Percentiles rank a stretch among this genome's conserved stretches.
phyloP scores from a whole-genome alignment of 83 land plant genomes.

The Picea engelmannii region DNA sequence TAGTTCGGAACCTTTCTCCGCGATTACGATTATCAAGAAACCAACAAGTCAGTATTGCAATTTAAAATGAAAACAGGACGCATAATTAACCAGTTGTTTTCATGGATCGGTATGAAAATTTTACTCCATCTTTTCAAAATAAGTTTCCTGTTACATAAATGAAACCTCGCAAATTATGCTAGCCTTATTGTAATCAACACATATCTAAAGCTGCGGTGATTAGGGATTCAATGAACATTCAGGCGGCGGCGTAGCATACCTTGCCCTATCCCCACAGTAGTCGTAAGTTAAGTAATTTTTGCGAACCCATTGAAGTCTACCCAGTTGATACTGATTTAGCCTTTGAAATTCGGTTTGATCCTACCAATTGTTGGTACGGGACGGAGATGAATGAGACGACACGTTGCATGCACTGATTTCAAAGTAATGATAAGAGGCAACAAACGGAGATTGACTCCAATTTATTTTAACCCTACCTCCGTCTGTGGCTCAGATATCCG shows the following conservation, averaged over 20 bases:
- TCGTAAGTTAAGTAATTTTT: conserved; percentile 37
- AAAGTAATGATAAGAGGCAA: conserved; percentile 21
- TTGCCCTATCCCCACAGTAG: conserved; percentile 32
- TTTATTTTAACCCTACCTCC: conserved; percentile 38
- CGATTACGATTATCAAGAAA: too few relatives aligned
- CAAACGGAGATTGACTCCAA: conserved; percentile 4
- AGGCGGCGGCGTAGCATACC: conserved; percentile 35
- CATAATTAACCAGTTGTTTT: too few relatives aligned
- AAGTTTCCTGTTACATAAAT: too few relatives aligned
- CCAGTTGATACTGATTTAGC: neutral
- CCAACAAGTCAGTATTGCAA: too few relatives aligned
- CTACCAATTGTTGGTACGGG: neutral
- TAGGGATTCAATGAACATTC: conserved; percentile 23
- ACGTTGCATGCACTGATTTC: neutral
- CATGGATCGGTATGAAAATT: too few relatives aligned
- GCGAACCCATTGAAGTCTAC: neutral
- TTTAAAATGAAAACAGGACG: too few relatives aligned
- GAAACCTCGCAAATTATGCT: too few relatives aligned
- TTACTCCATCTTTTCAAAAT: too few relatives aligned
- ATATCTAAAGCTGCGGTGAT: too few relatives aligned
- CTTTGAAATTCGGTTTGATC: neutral
- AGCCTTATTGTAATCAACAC: too few relatives aligned
- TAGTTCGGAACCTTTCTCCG: too few relatives aligned
- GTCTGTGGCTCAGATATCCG: too few relatives aligned
- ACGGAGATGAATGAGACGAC: neutral